These are phyloP conservation scores for Phaeosphaeriaceae sp. DNA, from an alignment of 2,329 filamentous ascomycete species.

Conservation along the genomic window DNA sequence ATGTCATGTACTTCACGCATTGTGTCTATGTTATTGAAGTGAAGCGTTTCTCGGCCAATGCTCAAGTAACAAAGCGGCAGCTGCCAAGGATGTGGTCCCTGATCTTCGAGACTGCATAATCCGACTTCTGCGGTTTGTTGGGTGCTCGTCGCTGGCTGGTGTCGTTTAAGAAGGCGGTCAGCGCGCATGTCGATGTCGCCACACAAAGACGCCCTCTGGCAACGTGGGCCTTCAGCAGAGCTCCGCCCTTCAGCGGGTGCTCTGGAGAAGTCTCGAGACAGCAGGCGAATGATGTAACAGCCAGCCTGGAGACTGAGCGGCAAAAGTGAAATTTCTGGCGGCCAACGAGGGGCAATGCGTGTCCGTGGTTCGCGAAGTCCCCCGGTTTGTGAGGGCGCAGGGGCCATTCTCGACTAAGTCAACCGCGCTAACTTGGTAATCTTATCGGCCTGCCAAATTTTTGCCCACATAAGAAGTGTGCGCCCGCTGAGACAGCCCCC, in stretches of 20 bases:
- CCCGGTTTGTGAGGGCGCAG: constrained; percentile 8
- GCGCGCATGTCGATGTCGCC: constrained; percentile 30
- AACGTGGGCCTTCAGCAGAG: constrained; percentile 23
- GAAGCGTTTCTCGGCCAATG: not conserved
- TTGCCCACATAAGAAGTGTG: constrained; percentile 34
- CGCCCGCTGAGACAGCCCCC: constrained; percentile 17
- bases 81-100: constrained; percentile 7
- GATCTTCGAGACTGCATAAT: constrained; percentile 25
- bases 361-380: not conserved
- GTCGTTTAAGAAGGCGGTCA: constrained; percentile 31
- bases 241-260: not conserved
- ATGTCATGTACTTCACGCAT: not conserved
- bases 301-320: constrained; percentile 15
- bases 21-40: not conserved
- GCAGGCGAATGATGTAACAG: not conserved
- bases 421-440: constrained; percentile 14
- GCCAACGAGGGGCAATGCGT: not conserved
- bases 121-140: constrained; percentile 16
- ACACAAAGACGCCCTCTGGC: constrained; percentile 27
- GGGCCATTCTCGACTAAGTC: constrained; percentile 8
- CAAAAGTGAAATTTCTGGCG: constrained; percentile 20
- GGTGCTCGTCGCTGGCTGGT: constrained; percentile 15
- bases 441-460: constrained; percentile 33
- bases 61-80: not conserved
- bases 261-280: not conserved